These are phyloP conservation scores for Cordyceps militaris DNA, from an alignment of 2,329 filamentous ascomycete species.

Conservation along the genomic window DNA sequence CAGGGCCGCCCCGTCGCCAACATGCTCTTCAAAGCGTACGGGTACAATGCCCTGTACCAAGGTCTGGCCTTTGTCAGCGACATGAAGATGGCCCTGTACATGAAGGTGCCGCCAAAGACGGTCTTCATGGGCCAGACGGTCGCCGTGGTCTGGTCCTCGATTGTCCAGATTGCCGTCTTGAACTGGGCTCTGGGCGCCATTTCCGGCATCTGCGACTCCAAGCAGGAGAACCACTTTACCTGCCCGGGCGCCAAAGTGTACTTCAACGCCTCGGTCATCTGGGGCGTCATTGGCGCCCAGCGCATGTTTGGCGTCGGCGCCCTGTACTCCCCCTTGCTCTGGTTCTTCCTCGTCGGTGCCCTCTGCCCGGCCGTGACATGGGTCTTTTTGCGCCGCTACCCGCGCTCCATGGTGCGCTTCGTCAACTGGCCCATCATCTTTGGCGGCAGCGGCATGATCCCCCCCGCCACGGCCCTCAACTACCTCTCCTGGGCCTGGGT, in stretches of 20 bases:
- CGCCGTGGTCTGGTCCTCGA: conserved; percentile 33
- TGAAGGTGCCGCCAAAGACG: conserved; percentile 40
- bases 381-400: conserved; percentile 36
- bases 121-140: conserved; percentile 38
- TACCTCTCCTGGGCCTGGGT: conserved; percentile 46
- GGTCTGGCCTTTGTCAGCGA: conserved; percentile 39
- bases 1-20: conserved; percentile 17
- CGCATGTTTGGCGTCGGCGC: conserved; percentile 23
- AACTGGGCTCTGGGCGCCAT: conserved; percentile 36
- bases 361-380: conserved; percentile 39
- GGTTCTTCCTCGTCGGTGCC: conserved; percentile 44
- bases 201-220: conserved; percentile 37
- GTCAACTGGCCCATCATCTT: conserved; percentile 46
- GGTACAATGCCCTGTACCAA: conserved; percentile 25
- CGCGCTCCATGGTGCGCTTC: conserved; percentile 36
- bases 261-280: conserved; percentile 49
- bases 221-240: conserved; percentile 41
- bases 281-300: conserved; percentile 44
- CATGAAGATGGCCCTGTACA: conserved; percentile 42
- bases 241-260: conserved; percentile 50
- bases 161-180: conserved; percentile 24
- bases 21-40: conserved; percentile 19
- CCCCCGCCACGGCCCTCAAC: conserved; percentile 46
- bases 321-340: conserved; percentile 37
- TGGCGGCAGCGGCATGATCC: conserved; percentile 38